These are phyloP conservation scores for Daphne laureola DNA, from an alignment of 441 rosid genomes.

Conservation along the genomic window DNA sequence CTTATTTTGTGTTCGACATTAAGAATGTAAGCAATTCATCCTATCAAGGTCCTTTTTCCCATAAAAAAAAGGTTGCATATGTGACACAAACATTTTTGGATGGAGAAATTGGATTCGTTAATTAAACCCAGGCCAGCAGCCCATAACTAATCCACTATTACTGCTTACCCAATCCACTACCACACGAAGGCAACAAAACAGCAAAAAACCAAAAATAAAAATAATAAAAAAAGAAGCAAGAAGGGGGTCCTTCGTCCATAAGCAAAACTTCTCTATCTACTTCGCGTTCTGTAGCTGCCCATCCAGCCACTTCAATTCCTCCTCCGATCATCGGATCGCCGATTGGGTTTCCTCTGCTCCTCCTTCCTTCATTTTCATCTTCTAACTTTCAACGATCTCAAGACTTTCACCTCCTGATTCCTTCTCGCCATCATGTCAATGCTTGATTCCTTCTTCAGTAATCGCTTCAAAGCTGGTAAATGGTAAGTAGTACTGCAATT, in stretches of 20 bases:
- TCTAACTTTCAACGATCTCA: neutral
- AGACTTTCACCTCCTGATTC: conserved; percentile 1
- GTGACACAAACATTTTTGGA: too few species aligned
- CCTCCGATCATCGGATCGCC: neutral
- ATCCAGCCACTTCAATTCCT: too few species aligned
- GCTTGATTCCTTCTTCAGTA: conserved; percentile 88
- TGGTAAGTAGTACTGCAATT: conserved; percentile 66
- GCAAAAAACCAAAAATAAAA: too few species aligned
- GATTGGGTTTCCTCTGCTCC: neutral
- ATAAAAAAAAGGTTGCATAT: too few species aligned
- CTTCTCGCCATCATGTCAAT: conserved; percentile 51
- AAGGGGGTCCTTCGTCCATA: neutral
- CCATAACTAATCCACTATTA: too few species aligned
- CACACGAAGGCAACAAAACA: too few species aligned
- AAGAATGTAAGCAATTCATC: too few species aligned
- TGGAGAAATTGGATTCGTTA: too few species aligned
- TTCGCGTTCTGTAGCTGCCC: neutral
- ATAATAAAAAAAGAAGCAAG: neutral
- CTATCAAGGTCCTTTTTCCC: too few species aligned
- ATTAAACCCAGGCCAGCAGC: too few species aligned
- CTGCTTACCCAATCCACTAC: too few species aligned
- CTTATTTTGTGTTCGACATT: too few species aligned
- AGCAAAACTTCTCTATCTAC: conserved; percentile 2
- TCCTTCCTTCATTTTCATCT: neutral
- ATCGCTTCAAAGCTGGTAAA: conserved; percentile 88